Percentiles rank a stretch among this genome's conserved stretches.
These are phyloP conservation scores for Trichoderma virens DNA, from an alignment of 495 filamentous ascomycete species.

Conservation along the genomic window DNA sequence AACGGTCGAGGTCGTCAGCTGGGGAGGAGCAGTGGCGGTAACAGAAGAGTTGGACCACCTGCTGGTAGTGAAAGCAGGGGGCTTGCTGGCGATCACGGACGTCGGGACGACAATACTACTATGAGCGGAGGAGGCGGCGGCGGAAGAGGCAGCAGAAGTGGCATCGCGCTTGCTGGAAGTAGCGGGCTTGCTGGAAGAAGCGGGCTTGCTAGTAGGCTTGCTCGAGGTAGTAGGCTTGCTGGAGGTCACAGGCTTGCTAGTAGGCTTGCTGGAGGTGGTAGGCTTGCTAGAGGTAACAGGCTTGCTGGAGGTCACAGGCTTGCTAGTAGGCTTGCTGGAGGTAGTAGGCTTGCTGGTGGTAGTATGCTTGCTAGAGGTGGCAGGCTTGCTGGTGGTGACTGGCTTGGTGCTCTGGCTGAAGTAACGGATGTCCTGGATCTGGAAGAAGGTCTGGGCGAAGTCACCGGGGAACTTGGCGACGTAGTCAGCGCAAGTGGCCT, in stretches of 20 bases:
- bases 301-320: too few species aligned
- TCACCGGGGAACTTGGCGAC: constrained; percentile 49
- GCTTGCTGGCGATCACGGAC: neutral
- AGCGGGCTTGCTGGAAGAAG: neutral
- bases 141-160: constrained; percentile 4
- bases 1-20: constrained; percentile 16
- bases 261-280: constrained; percentile 10
- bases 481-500: constrained; percentile 43
- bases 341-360: constrained; percentile 5
- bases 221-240: too few species aligned
- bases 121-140: constrained; percentile 3
- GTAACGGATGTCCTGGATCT: constrained; percentile 48
- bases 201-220: too few species aligned
- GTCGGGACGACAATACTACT: constrained; percentile 1
- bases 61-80: constrained; percentile 10
- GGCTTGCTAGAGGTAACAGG: too few species aligned
- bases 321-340: constrained; percentile 20
- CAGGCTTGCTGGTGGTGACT: constrained; percentile 26
- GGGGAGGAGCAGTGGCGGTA: neutral
- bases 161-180: neutral
- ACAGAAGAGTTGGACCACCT: constrained; percentile 11
- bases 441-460: constrained; percentile 52
- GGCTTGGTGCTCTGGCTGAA: constrained; percentile 32
- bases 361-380: too few species aligned
- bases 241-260: too few species aligned